These are phyloP conservation scores for Limnomonas spitsbergensis DNA, from an alignment of 139 green algal genomes.

Conservation along the genomic window DNA sequence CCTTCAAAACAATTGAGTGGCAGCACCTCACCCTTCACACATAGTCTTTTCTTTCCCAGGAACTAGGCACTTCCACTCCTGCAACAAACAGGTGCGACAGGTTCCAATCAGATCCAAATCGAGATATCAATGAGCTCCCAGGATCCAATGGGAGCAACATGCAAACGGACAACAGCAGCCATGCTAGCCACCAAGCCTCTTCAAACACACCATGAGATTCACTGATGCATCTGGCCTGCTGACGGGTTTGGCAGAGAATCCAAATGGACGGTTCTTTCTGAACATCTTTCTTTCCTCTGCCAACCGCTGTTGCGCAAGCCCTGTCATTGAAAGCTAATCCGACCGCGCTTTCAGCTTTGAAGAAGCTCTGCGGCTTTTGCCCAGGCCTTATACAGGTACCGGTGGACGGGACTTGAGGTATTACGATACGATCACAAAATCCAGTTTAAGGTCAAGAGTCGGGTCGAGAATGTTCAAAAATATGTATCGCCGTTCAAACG, in stretches of 20 bases:
- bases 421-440: too few relatives aligned
- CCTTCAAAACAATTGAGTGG: background rate
- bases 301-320: conserved; percentile 5
- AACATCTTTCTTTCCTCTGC: conserved; percentile 13
- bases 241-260: conserved; percentile 6
- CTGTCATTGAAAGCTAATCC: too few relatives aligned
- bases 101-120: background rate
- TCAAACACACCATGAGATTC: conserved; percentile 8
- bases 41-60: conserved; percentile 6
- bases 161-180: background rate
- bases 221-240: conserved; percentile 4
- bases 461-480: too few relatives aligned
- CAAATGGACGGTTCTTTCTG: conserved; percentile 9
- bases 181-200: background rate
- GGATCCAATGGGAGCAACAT: background rate
- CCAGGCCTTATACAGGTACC: too few relatives aligned
- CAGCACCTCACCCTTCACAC: background rate
- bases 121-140: background rate
- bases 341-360: too few relatives aligned
- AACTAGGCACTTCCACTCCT: conserved; percentile 5
- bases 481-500: too few relatives aligned
- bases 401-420: too few relatives aligned
- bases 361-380: too few relatives aligned
- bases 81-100: background rate
- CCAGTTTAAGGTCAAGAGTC: too few relatives aligned